Percentiles rank a stretch among this genome's conserved stretches.
phyloP scores from a whole-genome alignment of 1,139 yeast genomes.

The Taphrina flavorubra region DNA sequence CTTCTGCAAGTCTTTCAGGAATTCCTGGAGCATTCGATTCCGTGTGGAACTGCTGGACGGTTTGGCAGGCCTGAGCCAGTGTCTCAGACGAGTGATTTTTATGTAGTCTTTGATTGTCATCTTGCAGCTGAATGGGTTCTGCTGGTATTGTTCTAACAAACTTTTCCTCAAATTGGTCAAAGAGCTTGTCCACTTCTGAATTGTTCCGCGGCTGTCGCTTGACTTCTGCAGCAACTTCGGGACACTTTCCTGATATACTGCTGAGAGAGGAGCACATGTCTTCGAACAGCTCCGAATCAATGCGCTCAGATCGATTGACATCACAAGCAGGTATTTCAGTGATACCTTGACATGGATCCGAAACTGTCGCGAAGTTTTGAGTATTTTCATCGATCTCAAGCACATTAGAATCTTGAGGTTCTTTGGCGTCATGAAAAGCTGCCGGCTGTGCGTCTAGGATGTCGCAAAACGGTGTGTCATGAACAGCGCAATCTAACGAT shows the following conservation, averaged over 20 bases:
- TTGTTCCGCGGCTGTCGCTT: slow-evolving; percentile 9
- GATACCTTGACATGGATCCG: no score
- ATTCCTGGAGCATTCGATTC: no score
- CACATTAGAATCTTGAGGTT: background rate
- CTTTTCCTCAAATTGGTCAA: slow-evolving; percentile 5
- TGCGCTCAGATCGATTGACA: background rate
- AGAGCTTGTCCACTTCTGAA: background rate
- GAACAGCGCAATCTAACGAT: background rate
- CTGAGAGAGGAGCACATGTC: slow-evolving; percentile 27
- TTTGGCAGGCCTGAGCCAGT: no score
- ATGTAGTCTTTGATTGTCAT: no score
- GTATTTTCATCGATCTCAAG: background rate
- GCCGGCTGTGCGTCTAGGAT: no score
- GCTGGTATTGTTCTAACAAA: background rate
- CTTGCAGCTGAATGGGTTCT: no score
- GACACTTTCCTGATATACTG: background rate
- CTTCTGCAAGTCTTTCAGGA: no score
- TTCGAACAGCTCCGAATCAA: slow-evolving; percentile 3
- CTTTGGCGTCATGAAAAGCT: no score
- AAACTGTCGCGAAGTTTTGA: background rate
- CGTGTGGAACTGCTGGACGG: no score
- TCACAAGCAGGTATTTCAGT: background rate
- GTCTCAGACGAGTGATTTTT: no score
- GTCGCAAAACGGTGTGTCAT: no score
- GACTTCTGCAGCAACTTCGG: background rate